Percentiles rank a stretch among this genome's conserved stretches.
phyloP scores from a whole-genome alignment of 164 flowering plant genomes.

The Taxillus chinensis region DNA sequence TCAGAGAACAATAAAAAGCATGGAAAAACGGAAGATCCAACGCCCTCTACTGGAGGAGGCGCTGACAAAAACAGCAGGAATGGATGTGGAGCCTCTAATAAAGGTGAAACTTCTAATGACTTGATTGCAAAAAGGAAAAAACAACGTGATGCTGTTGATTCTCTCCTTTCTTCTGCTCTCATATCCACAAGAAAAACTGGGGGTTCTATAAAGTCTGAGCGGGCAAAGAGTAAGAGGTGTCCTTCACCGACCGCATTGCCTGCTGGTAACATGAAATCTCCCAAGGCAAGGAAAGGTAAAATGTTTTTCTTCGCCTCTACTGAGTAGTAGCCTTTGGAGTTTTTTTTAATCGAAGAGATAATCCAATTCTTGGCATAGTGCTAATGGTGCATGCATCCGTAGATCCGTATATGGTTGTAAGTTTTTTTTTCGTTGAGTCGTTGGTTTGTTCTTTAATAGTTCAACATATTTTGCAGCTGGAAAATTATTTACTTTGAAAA shows the following conservation, averaged over 20 bases:
- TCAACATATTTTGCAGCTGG: no score
- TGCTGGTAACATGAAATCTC: constrained; percentile 23
- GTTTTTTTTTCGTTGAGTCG: no score
- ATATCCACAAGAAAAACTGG: constrained; percentile 64
- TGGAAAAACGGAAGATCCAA: constrained; percentile 12
- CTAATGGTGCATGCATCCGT: no score
- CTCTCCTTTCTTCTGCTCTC: constrained; percentile 66
- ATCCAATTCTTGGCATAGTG: no score
- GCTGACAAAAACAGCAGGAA: constrained; percentile 12
- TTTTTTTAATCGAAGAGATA: no score
- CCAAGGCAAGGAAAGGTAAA: constrained; percentile 40
- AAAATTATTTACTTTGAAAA: no score
- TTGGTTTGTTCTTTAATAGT: no score
- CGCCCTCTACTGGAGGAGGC: constrained; percentile 11
- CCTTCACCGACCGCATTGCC: constrained; percentile 20
- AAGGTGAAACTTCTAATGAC: constrained; percentile 19
- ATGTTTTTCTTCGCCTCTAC: not conserved
- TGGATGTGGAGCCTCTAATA: constrained; percentile 12
- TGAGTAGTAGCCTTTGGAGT: no score
- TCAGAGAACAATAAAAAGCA: constrained; percentile 9
- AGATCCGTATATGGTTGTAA: no score
- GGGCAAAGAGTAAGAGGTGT: constrained; percentile 39
- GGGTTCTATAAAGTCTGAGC: constrained; percentile 20
- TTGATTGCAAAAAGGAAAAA: constrained; percentile 43
- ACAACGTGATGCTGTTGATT: constrained; percentile 85